Evolutionary conservation across 139 green algal genomes (phyloP), one percentile per base, ranked within the genome.

Genomic region (Chlamydomonas incerta): DNA sequence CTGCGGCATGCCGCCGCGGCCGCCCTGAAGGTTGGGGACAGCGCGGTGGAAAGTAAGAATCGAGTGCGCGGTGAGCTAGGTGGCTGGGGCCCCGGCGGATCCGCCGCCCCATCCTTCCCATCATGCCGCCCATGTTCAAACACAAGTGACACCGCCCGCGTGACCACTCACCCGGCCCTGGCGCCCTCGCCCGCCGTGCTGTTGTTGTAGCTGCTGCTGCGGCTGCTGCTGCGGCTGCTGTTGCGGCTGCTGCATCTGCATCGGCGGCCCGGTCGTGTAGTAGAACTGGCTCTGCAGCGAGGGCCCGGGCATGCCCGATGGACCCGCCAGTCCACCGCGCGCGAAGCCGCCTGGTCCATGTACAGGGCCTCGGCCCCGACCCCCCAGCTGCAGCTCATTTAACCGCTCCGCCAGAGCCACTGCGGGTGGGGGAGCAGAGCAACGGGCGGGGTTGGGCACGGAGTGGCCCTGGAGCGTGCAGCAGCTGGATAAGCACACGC

Each of bases 351-450:
- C 50, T 0, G 31, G 47, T 0, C 17, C 31, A 47, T 85, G 79
- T 0, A 66, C 2, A 3, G 79, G 50, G 0, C 79, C 47, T 2
- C 79, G 79, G 2, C 63, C 41, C 23, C 79, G 29, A 18, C 66
- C 68, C 2, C 80, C 80, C 18, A 86, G 68, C 47, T 86, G 80
- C 37, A 86, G 60, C 62, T 86, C 68, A 8, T 86, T 79, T 5
- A 86, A 24, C 2, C 80, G 67, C 68, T 86, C 80, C 5, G 80
- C 68, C 23, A 86, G 80, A 0, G 68, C 68, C 14, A 55, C 80
- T 86, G 80, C 80, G 41, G 26, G 33, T 28, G 18, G 2, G 17
- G 33, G n/a, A 63, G 29, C 15, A 65, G 62, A 8, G 5, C 41
- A 50, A 50, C n/a, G n/a, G 18, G 15, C 52, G 15, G 58, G 58